A percentile compares a stretch with the other conserved stretches of the same genome.
Conservation (phyloP, 108 stramenopile genomes). For the Fragilariopsis cylindrus region DNA sequence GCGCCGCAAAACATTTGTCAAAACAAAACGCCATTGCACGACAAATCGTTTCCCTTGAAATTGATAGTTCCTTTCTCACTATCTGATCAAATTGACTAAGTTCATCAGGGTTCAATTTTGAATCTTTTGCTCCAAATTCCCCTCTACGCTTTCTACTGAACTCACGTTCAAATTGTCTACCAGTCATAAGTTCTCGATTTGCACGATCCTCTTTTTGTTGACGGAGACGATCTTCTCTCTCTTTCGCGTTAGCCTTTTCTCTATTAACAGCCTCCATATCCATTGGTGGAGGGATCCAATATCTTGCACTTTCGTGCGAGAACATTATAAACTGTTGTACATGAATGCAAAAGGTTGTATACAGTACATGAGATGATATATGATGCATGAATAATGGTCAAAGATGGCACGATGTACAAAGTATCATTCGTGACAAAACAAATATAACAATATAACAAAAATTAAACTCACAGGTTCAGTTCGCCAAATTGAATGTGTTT, state of each 20-base stretch:
- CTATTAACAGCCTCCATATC: slow-evolving; percentile 15
- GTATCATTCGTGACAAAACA: too few relatives aligned
- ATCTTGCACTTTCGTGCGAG: slow-evolving; percentile 30
- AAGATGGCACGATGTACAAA: too few relatives aligned
- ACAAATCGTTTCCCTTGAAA: slow-evolving; percentile 69
- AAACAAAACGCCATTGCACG: slow-evolving; percentile 90
- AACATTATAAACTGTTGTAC: slow-evolving; percentile 50
- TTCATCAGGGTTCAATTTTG: slow-evolving; percentile 54
- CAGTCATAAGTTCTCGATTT: slow-evolving; percentile 46
- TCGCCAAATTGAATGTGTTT: slow-evolving; percentile 53
- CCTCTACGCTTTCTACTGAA: slow-evolving; percentile 21
- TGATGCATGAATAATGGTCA: too few relatives aligned
- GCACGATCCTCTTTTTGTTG: slow-evolving; percentile 48
- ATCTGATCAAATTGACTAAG: slow-evolving; percentile 52
- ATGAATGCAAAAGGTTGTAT: too few relatives aligned
- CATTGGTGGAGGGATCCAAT: slow-evolving; percentile 72
- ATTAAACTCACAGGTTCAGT: slow-evolving; percentile 44
- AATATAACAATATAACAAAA: too few relatives aligned
- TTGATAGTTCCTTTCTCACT: slow-evolving; percentile 49
- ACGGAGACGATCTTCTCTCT: slow-evolving; percentile 30
- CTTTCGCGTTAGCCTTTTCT: slow-evolving; percentile 2
- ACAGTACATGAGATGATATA: too few relatives aligned
- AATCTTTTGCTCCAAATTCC: slow-evolving; percentile 4
- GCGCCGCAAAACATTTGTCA: slow-evolving; percentile 67
- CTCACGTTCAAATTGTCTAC: slow-evolving; percentile 60